Conservation (phyloP, 345 rosid genomes). For the Hypericum androsaemum region DNA sequence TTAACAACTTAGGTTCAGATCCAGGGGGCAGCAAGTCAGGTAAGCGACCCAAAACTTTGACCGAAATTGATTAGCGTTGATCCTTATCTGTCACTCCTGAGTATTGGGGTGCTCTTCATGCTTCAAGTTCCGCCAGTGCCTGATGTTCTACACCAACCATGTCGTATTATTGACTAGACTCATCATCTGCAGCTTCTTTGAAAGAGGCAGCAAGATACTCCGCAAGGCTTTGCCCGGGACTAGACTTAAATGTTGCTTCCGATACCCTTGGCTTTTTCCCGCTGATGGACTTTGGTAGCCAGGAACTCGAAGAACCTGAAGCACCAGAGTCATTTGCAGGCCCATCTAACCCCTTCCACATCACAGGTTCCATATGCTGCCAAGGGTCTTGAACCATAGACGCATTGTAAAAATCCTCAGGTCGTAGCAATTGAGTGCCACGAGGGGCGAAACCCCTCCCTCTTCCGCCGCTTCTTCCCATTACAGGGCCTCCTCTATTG, state of each 20-base stretch:
- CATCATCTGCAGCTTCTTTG: conserved; percentile 39
- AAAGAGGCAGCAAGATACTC: conserved; percentile 77
- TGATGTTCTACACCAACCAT: no score
- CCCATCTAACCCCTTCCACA: conserved; percentile 39
- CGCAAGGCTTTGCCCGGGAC: conserved; percentile 56
- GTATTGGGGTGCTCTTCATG: neutral
- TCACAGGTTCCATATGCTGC: conserved; percentile 44
- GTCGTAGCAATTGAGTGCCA: conserved; percentile 25
- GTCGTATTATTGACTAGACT: conserved; percentile 18
- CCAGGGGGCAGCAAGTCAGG: no score
- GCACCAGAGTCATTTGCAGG: conserved; percentile 17
- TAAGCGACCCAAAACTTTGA: no score
- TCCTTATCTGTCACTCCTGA: no score
- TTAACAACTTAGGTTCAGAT: no score
- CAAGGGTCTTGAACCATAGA: conserved; percentile 90
- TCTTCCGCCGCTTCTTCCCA: conserved; percentile 39
- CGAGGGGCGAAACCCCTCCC: conserved; percentile 24
- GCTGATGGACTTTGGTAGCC: conserved; percentile 59
- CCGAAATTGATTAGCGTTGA: no score
- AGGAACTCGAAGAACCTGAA: conserved; percentile 31
- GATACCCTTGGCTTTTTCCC: conserved; percentile 33
- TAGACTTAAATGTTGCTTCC: conserved; percentile 33
- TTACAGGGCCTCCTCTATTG: conserved; percentile 20
- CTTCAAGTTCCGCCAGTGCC: neutral
- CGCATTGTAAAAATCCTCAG: conserved; percentile 36